Conservation (phyloP, 1,284 basidiomycete species). For the Cutaneotrichosporon daszewskae region DNA sequence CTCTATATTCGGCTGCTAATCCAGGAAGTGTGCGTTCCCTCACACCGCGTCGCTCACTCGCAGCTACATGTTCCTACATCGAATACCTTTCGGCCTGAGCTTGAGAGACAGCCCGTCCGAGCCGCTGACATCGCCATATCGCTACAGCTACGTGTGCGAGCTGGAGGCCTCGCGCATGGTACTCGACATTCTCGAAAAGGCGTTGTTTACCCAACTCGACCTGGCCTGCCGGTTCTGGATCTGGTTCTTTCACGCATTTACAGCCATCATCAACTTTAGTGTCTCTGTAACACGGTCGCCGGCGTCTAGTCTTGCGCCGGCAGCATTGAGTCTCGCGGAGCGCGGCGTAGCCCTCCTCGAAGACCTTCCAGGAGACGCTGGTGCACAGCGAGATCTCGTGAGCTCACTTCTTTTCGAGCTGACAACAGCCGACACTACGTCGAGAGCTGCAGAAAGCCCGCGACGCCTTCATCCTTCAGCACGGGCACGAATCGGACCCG, state of each 20-base stretch:
- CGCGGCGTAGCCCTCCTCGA: neutral
- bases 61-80: slow-evolving; percentile 13
- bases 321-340: slow-evolving; percentile 4
- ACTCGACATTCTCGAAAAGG: slow-evolving; percentile 3
- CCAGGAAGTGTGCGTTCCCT: no score
- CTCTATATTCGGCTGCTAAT: slow-evolving; percentile 7
- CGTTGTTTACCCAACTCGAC: no score
- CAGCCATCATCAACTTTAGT: slow-evolving; percentile 14
- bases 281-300: slow-evolving; percentile 12
- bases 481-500: no score
- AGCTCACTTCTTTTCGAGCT: no score
- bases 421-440: no score
- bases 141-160: slow-evolving; percentile 13
- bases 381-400: no score
- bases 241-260: slow-evolving; percentile 17
- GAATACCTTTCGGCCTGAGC: slow-evolving; percentile 9
- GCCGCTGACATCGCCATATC: slow-evolving; percentile 4
- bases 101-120: slow-evolving; percentile 2
- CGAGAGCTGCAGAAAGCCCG: no score
- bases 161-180: slow-evolving; percentile 14
- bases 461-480: no score
- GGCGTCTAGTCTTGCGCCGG: slow-evolving; percentile 6
- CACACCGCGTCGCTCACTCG: no score
- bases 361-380: slow-evolving; percentile 1
- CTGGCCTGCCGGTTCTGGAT: slow-evolving; percentile 12